phyloP scores from a whole-genome alignment of 176 grass and related monocot species.

The Pharus latifolius region DNA sequence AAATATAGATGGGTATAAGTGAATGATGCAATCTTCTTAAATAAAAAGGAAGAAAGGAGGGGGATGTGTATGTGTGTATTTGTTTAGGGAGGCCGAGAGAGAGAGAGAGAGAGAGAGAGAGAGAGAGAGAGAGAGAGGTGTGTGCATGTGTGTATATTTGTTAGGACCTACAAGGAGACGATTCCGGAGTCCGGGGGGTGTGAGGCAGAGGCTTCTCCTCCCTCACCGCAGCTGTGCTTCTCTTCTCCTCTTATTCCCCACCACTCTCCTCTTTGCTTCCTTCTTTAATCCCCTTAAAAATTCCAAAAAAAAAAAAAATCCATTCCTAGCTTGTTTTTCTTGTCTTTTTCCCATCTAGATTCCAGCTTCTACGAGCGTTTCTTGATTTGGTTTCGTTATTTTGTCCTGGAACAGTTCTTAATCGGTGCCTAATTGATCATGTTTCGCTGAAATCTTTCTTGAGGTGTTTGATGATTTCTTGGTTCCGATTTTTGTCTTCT shows the following conservation, averaged over 20 bases:
- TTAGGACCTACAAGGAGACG: conserved; percentile 11
- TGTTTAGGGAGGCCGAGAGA: too few relatives aligned
- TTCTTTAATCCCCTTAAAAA: too few relatives aligned
- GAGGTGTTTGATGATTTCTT: conserved; percentile 31
- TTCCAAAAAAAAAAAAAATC: background rate
- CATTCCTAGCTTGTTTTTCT: background rate
- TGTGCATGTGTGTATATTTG: too few relatives aligned
- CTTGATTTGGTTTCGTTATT: background rate
- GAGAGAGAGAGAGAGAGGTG: too few relatives aligned
- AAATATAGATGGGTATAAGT: too few relatives aligned
- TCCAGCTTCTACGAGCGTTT: background rate
- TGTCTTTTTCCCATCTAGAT: background rate
- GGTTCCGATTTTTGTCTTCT: background rate
- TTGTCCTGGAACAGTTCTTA: conserved; percentile 6
- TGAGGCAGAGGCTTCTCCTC: background rate
- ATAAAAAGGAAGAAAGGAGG: too few relatives aligned
- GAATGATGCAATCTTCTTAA: too few relatives aligned
- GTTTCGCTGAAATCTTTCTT: background rate
- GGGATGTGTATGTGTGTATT: too few relatives aligned
- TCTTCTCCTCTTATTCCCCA: background rate
- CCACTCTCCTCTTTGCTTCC: background rate
- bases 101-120: too few relatives aligned
- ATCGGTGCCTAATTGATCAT: background rate
- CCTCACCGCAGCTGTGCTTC: too few relatives aligned
- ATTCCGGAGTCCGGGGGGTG: conserved; percentile 23